Evolutionary conservation across 257 asterid genomes (phyloP), one percentile per base, ranked within the genome.

Genomic region (Paraleonurus japonicus): DNA sequence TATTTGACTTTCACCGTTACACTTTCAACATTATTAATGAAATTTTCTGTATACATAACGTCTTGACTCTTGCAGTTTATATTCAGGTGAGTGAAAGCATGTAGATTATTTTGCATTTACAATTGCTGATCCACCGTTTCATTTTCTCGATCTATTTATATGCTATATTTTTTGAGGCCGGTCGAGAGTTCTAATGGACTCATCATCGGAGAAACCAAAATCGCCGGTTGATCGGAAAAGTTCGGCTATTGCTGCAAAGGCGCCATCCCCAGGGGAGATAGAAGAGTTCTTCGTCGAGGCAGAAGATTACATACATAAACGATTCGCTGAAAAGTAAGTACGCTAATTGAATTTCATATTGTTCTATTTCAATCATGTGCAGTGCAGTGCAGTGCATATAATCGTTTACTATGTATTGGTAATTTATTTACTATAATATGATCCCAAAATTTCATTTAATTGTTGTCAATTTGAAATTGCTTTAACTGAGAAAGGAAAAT

Each of bases 291-390:
- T 91, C 80, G 11, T 86, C 30, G 84, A 41, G 48, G 83, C 84
- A 1, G 97, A 87, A 73, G 85, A 84, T 80, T 55, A 51, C 63
- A 76, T 79, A 63, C 90, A 78, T 58, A 75, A 83, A 75, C 84
- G 79, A 59, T 87, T 89, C 53, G 55, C 76, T 8, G 87, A 89
- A 69, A 89, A 89, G 96, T 91, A 74, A 85, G 95, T 79, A n/a
- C n/a, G n/a, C n/a, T n/a, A n/a, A n/a, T n/a, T n/a, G n/a, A n/a
- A n/a, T n/a, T n/a, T n/a, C n/a, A n/a, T n/a, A n/a, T n/a, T n/a
- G n/a, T n/a, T n/a, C n/a, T n/a, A n/a, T n/a, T n/a, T n/a, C n/a
- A n/a, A n/a, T n/a, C n/a, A n/a, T n/a, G n/a, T n/a, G n/a, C n/a
- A n/a, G n/a, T n/a, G n/a, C n/a, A n/a, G n/a, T n/a, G n/a, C n/a